phyloP scores from a whole-genome alignment of 2,329 filamentous ascomycete species.

The Triangularia setosa region DNA sequence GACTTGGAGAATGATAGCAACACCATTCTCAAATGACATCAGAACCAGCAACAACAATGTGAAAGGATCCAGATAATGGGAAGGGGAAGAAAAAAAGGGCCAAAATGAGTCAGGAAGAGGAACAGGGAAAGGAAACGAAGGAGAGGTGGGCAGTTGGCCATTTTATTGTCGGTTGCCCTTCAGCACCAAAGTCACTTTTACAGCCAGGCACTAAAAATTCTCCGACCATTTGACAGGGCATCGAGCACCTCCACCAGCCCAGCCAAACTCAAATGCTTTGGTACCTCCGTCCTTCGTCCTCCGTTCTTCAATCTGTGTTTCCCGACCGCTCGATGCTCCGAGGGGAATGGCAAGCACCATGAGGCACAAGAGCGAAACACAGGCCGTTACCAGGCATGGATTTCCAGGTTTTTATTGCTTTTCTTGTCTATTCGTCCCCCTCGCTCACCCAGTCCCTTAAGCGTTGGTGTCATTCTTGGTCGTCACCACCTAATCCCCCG shows the following conservation, averaged over 20 bases:
- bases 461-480: neutral
- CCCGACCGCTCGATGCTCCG: no score
- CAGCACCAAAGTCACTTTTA: constrained; percentile 28
- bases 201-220: constrained; percentile 29
- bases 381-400: neutral
- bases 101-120: constrained; percentile 10
- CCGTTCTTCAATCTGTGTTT: constrained; percentile 3
- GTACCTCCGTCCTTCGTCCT: neutral
- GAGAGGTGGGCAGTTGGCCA: constrained; percentile 26
- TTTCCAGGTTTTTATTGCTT: no score
- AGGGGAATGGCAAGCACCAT: no score
- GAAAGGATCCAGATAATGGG: neutral
- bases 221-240: constrained; percentile 25
- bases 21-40: constrained; percentile 2
- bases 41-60: constrained; percentile 19
- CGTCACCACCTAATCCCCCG: neutral
- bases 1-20: constrained; percentile 20
- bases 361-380: neutral
- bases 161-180: constrained; percentile 28
- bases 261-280: constrained; percentile 22
- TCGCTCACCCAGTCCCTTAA: no score
- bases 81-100: constrained; percentile 4
- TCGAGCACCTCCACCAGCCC: constrained; percentile 18
- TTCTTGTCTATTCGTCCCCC: no score
- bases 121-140: constrained; percentile 19